Evolutionary conservation across 805 yeast genomes (phyloP).

Genomic region (Candida boleticola): DNA sequence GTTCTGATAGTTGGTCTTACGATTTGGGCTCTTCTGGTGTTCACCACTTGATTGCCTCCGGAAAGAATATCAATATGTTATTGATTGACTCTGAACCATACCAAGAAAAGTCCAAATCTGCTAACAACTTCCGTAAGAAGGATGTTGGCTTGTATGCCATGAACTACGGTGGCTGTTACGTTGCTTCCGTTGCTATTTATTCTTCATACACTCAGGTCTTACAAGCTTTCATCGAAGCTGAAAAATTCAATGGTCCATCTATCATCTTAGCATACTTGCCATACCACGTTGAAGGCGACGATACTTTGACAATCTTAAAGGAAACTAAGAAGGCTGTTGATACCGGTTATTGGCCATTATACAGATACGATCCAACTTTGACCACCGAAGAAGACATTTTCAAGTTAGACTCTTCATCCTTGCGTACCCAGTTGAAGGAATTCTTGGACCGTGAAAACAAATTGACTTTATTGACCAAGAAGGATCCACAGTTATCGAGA

Average conservation of each 20-base stretch:
- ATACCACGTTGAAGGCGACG: constrained; percentile 57
- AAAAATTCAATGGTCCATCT: constrained; percentile 85
- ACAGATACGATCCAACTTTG: constrained; percentile 72
- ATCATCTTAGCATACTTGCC: constrained; percentile 90
- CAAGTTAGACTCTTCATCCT: constrained; percentile 79
- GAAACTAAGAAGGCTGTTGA: constrained; percentile 90
- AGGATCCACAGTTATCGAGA: constrained; percentile 74
- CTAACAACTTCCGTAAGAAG: constrained; percentile 66
- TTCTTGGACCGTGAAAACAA: constrained; percentile 90
- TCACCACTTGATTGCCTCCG: constrained; percentile 75
- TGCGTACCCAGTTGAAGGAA: constrained; percentile 70
- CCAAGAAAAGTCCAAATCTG: constrained; percentile 32
- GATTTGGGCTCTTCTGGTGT: constrained; percentile 91
- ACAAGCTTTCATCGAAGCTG: constrained; percentile 88
- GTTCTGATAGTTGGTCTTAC: constrained; percentile 94
- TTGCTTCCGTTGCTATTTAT: constrained; percentile 92
- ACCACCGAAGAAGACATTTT: constrained; percentile 56
- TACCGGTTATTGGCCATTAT: constrained; percentile 95
- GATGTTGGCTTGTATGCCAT: constrained; percentile 93
- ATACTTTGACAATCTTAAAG: constrained; percentile 71
- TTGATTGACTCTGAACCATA: constrained; percentile 84
- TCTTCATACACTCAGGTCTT: constrained; percentile 90
- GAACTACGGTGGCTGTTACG: constrained; percentile 87
- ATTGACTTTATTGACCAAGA: constrained; percentile 69
- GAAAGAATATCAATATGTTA: constrained; percentile 77